phyloP scores from a whole-genome alignment of 495 filamentous ascomycete species.

The Sabuloglossum arenarium region DNA sequence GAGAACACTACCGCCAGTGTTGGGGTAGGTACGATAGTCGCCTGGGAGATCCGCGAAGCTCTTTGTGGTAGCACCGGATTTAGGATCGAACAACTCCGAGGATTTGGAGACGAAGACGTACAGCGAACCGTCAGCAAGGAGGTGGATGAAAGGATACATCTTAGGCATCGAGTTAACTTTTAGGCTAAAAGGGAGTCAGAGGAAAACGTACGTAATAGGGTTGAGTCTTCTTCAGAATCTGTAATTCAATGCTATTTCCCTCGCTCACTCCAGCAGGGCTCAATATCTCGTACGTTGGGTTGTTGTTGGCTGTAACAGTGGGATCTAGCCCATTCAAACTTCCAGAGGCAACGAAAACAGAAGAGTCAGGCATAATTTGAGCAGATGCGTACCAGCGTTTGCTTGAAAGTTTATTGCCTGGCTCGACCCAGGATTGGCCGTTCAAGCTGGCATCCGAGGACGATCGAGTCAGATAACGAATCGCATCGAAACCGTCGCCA shows the following conservation, averaged over 20 bases:
- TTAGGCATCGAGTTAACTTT: neutral
- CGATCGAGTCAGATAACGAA: slow-evolving; percentile 32
- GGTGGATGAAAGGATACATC: slow-evolving; percentile 44
- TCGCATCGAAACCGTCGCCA: slow-evolving; percentile 33
- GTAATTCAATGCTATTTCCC: slow-evolving; percentile 25
- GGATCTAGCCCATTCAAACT: slow-evolving; percentile 39
- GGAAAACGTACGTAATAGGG: slow-evolving; percentile 26
- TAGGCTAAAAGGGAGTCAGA: neutral
- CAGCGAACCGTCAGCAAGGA: slow-evolving; percentile 31
- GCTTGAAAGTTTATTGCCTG: slow-evolving; percentile 30
- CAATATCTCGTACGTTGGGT: slow-evolving; percentile 40
- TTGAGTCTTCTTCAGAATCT: slow-evolving; percentile 32
- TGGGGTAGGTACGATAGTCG: slow-evolving; percentile 39
- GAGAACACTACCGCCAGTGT: slow-evolving; percentile 37
- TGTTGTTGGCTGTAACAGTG: slow-evolving; percentile 33
- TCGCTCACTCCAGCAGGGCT: slow-evolving; percentile 20
- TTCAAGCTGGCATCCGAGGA: slow-evolving; percentile 24
- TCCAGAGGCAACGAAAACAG: slow-evolving; percentile 38
- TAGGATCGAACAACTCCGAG: slow-evolving; percentile 32
- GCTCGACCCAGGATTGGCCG: slow-evolving; percentile 32
- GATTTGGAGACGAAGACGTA: slow-evolving; percentile 36
- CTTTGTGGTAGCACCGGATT: slow-evolving; percentile 19
- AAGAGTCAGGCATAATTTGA: slow-evolving; percentile 34
- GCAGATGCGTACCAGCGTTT: slow-evolving; percentile 39
- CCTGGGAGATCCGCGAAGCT: slow-evolving; percentile 34